Conservation (phyloP, 2,329 filamentous ascomycete species). For the Fusarium penzigii region DNA sequence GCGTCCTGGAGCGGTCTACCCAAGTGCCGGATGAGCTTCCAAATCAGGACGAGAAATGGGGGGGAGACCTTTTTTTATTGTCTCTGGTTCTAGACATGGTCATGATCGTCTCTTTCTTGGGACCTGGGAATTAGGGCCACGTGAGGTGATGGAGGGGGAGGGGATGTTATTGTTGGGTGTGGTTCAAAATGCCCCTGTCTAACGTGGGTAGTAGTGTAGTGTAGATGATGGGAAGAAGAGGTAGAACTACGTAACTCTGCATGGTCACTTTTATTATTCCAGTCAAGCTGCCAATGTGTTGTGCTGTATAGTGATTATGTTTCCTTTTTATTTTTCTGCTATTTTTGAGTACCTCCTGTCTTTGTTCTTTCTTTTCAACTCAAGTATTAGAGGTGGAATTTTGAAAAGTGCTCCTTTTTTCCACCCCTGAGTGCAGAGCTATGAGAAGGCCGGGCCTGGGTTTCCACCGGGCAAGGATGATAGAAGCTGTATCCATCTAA, state of each 20-base stretch:
- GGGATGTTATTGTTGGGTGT: background rate
- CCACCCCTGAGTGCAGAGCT: no score
- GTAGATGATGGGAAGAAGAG: no score
- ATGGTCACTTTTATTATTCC: no score
- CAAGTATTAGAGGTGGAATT: background rate
- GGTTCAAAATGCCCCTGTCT: no score
- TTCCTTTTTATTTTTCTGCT: background rate
- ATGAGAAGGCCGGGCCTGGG: no score
- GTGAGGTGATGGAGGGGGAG: conserved; percentile 2
- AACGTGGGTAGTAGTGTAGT: no score
- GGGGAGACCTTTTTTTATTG: no score
- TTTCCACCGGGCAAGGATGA: background rate
- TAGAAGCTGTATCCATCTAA: background rate
- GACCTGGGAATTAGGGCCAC: background rate
- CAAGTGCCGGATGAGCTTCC: conserved; percentile 25
- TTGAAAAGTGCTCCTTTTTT: background rate
- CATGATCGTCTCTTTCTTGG: conserved; percentile 1
- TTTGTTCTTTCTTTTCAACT: background rate
- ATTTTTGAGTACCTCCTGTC: background rate
- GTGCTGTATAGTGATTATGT: background rate
- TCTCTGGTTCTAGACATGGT: conserved; percentile 13
- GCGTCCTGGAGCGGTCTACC: conserved; percentile 2
- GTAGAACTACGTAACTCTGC: no score
- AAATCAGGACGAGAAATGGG: conserved; percentile 19
- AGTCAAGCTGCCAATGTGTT: no score